These are phyloP conservation scores for Globisporangium acanthophoron DNA, from an alignment of 352 stramenopile species.

Conservation along the genomic window DNA sequence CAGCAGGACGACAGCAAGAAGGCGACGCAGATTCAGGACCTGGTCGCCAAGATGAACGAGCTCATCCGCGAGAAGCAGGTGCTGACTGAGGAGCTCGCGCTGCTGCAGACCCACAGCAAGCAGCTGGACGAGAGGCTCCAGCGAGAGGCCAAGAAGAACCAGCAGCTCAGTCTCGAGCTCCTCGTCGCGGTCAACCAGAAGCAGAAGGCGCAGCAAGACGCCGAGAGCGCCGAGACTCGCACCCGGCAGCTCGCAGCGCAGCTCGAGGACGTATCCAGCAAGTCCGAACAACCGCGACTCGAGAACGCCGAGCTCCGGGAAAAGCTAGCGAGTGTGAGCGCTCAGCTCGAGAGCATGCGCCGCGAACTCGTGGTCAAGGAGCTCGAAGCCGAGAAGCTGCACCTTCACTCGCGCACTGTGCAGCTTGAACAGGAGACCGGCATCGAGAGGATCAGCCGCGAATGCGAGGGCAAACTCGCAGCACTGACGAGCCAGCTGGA, in stretches of 20 bases:
- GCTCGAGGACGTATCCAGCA: constrained; percentile 10
- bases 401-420: constrained; percentile 22
- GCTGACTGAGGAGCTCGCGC: constrained; percentile 26
- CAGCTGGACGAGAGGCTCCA: constrained; percentile 23
- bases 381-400: constrained; percentile 38
- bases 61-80: constrained; percentile 37
- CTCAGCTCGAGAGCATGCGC: constrained; percentile 25
- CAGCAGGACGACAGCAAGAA: constrained; percentile 55
- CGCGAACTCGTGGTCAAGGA: constrained; percentile 41
- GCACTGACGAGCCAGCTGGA: constrained; percentile 16
- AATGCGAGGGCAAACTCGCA: constrained; percentile 3
- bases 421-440: constrained; percentile 7
- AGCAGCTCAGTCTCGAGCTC: constrained; percentile 65
- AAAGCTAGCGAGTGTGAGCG: constrained; percentile 11
- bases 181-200: constrained; percentile 69
- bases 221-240: constrained; percentile 21
- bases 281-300: constrained; percentile 7
- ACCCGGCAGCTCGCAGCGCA: constrained; percentile 15
- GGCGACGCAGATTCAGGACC: constrained; percentile 42
- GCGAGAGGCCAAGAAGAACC: constrained; percentile 49
- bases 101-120: constrained; percentile 29
- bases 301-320: constrained; percentile 21
- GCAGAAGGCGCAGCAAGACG: constrained; percentile 30
- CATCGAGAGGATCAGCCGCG: not conserved
- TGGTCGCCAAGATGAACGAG: constrained; percentile 52